A percentile compares a stretch with the other conserved stretches of the same genome.
Conservation (phyloP, 306 rosid genomes). For the Ceratonia siliqua region DNA sequence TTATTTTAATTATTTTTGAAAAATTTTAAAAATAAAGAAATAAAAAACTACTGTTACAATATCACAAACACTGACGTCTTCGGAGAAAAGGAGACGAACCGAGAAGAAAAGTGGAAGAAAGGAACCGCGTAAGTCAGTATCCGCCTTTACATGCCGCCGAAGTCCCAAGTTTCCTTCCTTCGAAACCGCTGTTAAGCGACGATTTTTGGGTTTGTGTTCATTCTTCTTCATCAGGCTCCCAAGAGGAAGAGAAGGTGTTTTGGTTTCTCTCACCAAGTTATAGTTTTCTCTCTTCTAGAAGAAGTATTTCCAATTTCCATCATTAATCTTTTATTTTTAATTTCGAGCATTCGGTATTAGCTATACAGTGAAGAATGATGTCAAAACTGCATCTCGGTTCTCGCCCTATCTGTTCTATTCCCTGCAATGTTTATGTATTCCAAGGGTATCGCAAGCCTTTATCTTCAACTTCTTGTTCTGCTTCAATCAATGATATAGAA, state of each 20-base stretch:
- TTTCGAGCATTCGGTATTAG: background rate
- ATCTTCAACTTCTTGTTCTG: conserved; percentile 40
- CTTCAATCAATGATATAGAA: conserved; percentile 38
- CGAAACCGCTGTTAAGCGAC: background rate
- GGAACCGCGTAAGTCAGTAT: no score
- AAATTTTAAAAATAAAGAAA: no score
- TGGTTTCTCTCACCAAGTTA: background rate
- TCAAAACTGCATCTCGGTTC: conserved; percentile 31
- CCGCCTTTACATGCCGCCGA: background rate
- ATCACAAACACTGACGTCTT: no score
- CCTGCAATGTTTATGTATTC: background rate
- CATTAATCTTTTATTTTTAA: background rate
- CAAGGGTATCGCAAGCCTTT: conserved; percentile 28
- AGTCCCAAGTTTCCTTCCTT: background rate
- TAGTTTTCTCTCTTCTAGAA: background rate
- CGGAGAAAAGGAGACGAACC: no score
- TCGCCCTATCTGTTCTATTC: background rate
- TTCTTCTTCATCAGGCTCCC: background rate
- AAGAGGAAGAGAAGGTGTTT: background rate
- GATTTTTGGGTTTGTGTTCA: background rate
- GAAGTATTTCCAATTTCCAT: background rate
- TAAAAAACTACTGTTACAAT: no score
- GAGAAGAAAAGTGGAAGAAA: no score
- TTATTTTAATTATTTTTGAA: no score
- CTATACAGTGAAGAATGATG: conserved; percentile 27